These are phyloP conservation scores for Decorospora gaudefroyi DNA, from an alignment of 2,329 filamentous ascomycete genomes.

Conservation along the genomic window DNA sequence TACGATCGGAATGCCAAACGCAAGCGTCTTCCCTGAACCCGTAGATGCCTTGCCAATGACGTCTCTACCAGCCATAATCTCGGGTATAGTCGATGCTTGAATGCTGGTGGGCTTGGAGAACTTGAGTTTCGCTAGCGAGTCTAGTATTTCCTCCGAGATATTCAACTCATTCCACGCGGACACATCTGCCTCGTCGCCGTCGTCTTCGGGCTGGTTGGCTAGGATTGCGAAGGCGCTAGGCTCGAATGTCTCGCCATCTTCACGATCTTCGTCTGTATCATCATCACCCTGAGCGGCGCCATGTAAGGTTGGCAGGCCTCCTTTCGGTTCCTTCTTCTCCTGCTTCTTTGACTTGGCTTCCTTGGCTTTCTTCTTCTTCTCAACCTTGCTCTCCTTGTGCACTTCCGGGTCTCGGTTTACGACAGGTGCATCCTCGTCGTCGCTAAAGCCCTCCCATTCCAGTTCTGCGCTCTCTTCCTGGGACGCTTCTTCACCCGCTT, in stretches of 20 bases:
- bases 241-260: slow-evolving; percentile 35
- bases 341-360: slow-evolving; percentile 28
- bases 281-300: slow-evolving; percentile 8
- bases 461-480: slow-evolving; percentile 19
- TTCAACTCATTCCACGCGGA: slow-evolving; percentile 77
- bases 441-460: slow-evolving; percentile 38
- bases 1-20: slow-evolving; percentile 90
- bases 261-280: slow-evolving; percentile 18
- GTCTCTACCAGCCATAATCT: slow-evolving; percentile 81
- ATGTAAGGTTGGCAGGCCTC: slow-evolving; percentile 7
- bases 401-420: slow-evolving; percentile 30
- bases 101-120: slow-evolving; percentile 83
- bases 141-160: slow-evolving; percentile 72
- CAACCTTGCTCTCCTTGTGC: slow-evolving; percentile 19
- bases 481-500: background rate
- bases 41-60: slow-evolving; percentile 96
- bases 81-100: slow-evolving; percentile 77
- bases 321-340: slow-evolving; percentile 35
- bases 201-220: slow-evolving; percentile 55
- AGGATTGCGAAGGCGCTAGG: slow-evolving; percentile 60
- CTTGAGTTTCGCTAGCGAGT: slow-evolving; percentile 75
- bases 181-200: slow-evolving; percentile 68
- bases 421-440: slow-evolving; percentile 37
- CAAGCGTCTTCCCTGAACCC: slow-evolving; percentile 93
- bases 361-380: slow-evolving; percentile 21